These are phyloP conservation scores for Chloridella minuta DNA, from an alignment of 352 stramenopile genomes.

Conservation along the genomic window DNA sequence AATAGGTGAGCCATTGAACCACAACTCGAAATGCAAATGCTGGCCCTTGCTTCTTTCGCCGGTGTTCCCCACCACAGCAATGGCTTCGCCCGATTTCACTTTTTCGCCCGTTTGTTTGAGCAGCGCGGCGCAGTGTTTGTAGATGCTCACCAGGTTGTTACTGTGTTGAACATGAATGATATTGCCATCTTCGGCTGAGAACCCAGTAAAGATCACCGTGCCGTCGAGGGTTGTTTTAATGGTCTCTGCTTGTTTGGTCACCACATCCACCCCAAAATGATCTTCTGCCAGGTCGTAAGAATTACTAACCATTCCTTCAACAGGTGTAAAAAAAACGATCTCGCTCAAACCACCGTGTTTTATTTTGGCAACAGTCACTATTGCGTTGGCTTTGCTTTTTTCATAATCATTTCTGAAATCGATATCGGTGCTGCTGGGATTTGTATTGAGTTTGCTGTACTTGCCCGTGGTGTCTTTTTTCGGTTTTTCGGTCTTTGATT, in stretches of 20 bases:
- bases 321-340: neutral
- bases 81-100: neutral
- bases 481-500: neutral
- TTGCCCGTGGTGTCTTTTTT: neutral
- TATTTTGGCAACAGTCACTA: neutral
- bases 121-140: neutral
- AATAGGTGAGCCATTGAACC: neutral
- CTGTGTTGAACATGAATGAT: neutral
- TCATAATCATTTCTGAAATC: neutral
- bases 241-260: neutral
- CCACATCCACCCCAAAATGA: neutral
- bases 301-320: neutral
- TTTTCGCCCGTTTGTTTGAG: neutral
- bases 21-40: neutral
- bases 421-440: neutral
- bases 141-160: constrained; percentile 1
- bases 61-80: neutral
- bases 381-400: neutral
- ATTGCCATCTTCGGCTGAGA: neutral
- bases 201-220: neutral
- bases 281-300: neutral
- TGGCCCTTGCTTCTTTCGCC: neutral
- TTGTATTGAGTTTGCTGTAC: neutral
- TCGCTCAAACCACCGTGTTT: neutral
- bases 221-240: neutral